Base-by-base conservation (phyloP, 495 filamentous ascomycete genomes). In the Acidomyces sp. region DNA sequence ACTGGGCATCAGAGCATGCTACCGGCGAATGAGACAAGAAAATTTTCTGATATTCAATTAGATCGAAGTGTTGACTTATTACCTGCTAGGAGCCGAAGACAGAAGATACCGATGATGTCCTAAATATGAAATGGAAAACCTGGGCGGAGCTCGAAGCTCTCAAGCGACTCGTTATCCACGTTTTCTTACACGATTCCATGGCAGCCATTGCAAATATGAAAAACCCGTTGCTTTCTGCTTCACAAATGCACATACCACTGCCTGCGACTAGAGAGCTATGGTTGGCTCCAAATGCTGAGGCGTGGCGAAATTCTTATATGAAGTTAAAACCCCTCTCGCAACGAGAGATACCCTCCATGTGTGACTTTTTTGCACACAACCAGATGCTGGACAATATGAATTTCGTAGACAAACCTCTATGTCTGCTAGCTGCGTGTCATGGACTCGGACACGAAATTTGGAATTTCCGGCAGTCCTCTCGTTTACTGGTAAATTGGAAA, bases 181-280 rank as follows among this genome's bases (percentile, higher is more conserved):
- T 66, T 3, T 73, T 74, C 34, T 43, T 72, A 4, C 66, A 73
- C 20, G 75, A 79, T 46, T 55, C 68, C 2, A 71, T 77, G 38
- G 60, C 67, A 0, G 68, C 71, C 0, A 65, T 79, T 45, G 64
- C 70, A 19, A 59, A 74, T 11, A 62, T 72, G 13, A 61, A 65
- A 31, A 72, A 66, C 38, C 68, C 71, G 0, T 42, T 69, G 9
- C 71, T 79, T 43, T 74, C 74, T 0, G 78, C 78, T 44, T 61
- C 75, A 1, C 75, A 81, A 37, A 41, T 81, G 15, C 64, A 67
- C 6, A 55, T 78, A 6, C 69, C 73, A 3, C 52, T 79, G 13
- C 75, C 75, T 0, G 62, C 60, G 15, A 55, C 65, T 0, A 62
- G 66, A 12, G 50, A 63, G 3, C 50, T 78, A 5, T 81, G 73